Conservation (phyloP, 2,329 filamentous ascomycete species). For the Westerdykella ornata region DNA sequence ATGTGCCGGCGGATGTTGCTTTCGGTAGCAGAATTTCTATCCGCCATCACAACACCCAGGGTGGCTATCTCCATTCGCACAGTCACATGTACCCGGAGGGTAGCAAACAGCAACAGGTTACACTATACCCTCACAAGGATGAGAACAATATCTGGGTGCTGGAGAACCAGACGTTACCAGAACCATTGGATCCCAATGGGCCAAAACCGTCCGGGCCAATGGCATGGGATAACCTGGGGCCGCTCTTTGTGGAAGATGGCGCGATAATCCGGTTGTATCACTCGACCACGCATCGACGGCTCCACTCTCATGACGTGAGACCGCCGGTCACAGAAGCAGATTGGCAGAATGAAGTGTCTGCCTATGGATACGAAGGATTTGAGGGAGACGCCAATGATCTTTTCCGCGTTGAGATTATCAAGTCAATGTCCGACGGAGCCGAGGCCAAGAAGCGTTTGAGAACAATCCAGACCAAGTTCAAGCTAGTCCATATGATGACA, state of each 20-base stretch:
- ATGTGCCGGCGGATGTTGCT: constrained; percentile 85
- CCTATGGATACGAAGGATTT: constrained; percentile 95
- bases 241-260: constrained; percentile 71
- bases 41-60: constrained; percentile 94
- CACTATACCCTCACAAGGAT: constrained; percentile 97
- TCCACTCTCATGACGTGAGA: constrained; percentile 94
- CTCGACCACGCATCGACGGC: constrained; percentile 70
- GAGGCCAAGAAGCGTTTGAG: constrained; percentile 77
- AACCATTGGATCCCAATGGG: constrained; percentile 60
- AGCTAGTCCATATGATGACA: constrained; percentile 91
- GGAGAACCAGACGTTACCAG: constrained; percentile 92
- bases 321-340: constrained; percentile 40
- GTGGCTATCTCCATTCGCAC: constrained; percentile 95
- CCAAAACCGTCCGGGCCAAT: constrained; percentile 70
- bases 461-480: constrained; percentile 96
- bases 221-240: constrained; percentile 72
- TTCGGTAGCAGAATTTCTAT: constrained; percentile 81
- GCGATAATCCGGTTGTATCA: constrained; percentile 79
- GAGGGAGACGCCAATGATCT: constrained; percentile 93
- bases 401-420: constrained; percentile 92
- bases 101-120: constrained; percentile 98
- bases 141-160: constrained; percentile 93
- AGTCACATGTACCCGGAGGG: constrained; percentile 95
- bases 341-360: constrained; percentile 94
- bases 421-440: constrained; percentile 72